phyloP scores from a whole-genome alignment of 2,329 filamentous ascomycete species.

The Colletotrichum theobromicola region DNA sequence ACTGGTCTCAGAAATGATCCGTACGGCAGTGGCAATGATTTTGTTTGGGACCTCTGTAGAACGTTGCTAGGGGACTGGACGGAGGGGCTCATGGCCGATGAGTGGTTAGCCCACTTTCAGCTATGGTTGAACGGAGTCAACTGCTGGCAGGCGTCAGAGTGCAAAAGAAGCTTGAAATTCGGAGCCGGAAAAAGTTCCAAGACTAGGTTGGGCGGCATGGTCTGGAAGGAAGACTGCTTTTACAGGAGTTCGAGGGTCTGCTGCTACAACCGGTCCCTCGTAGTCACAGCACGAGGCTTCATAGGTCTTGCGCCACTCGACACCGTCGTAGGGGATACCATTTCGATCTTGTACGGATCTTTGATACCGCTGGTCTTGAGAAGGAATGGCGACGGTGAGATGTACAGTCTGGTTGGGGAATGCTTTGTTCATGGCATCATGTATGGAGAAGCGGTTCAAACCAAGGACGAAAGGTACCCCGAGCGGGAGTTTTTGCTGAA shows the following conservation, averaged over 20 bases:
- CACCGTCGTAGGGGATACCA: background rate
- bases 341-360: background rate
- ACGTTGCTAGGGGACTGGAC: background rate
- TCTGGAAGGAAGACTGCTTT: background rate
- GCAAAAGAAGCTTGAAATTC: background rate
- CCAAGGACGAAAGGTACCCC: background rate
- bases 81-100: background rate
- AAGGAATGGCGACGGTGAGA: background rate
- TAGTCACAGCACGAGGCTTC: background rate
- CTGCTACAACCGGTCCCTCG: background rate
- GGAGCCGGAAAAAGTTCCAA: background rate
- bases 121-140: background rate
- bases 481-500: background rate
- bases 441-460: background rate
- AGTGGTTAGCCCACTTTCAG: background rate
- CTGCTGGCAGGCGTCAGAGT: background rate
- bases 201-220: background rate
- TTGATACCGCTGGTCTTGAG: background rate
- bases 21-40: background rate
- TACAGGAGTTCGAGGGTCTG: background rate
- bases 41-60: background rate
- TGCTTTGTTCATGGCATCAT: background rate
- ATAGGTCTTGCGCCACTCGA: background rate
- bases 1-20: background rate
- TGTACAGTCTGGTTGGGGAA: background rate